Evolutionary conservation across 169 alveolate species (phyloP), one percentile per base, ranked within the genome.

Genomic region (Amoebophrya sp.): DNA sequence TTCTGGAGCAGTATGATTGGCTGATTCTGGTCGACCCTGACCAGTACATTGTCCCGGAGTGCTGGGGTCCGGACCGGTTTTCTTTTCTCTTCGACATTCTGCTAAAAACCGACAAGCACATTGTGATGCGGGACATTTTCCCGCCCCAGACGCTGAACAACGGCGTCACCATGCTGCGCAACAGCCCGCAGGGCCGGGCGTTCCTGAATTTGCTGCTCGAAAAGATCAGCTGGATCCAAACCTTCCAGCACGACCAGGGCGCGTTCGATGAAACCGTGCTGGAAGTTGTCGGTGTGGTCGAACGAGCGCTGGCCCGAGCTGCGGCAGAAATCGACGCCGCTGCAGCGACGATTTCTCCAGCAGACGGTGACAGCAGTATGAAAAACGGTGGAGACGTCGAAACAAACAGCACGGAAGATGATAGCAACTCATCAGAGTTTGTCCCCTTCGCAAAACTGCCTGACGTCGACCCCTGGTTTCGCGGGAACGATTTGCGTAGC

Each of bases 181-280:
- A 41, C 25, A 10, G 66, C 32, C 35, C 39, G 23, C 39, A 25
- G 23, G 91, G 91, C 39, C 91, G 40, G 54, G 91, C 91, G n/a
- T 89, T 89, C 23, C 18, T 89, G 91, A 41, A 89, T 3, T 39
- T 41, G 77, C 77, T 89, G 91, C 33, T 89, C 18, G 91, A 89
- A 25, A 89, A 89, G 77, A 89, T 89, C 39, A 1, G 40, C 35
- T 89, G 91, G 91, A 89, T 89, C 39, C 91, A 89, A 32, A 89
- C 91, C 47, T 39, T 41, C 77, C 91, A 89, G 23, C 91, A 89
- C 53, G 91, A 89, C 91, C 91, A 89, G 53, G 91, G 77, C 23
- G 91, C 91, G 25, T 89, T 89, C 77, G 91, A 89, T 39, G 91
- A 89, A 55, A 89, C 91, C n/a, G 54, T 89, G 39, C 91, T 89